Evolutionary conservation across 768 basidiomycete species (phyloP), one percentile per base, ranked within the genome.

Genomic region (Agaricus subrufescens): DNA sequence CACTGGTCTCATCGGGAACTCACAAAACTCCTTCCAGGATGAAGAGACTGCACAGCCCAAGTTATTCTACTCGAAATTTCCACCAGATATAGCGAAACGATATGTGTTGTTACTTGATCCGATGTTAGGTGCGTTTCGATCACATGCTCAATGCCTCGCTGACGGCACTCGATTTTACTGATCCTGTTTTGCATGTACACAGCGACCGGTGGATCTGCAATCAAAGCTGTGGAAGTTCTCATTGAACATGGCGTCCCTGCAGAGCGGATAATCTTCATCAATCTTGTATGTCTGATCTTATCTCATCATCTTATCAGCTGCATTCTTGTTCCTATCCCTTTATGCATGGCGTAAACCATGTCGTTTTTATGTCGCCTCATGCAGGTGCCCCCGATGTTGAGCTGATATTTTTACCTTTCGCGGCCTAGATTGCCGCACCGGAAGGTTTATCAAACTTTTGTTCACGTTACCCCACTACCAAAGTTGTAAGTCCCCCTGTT

Each of bases 141-240:
- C 5, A 6, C 34, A 11, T 34, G 34, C 38, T 2, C 15, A 6
- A 37, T 58, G 54, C 39, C 49, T 39, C 47, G 38, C 31, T 50
- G 45, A 50, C 30, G 27, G 4, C 25, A 60, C 44, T 1, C 23
- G 19, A 43, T 31, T 19, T 14, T 29, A 3, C 34, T 34, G 40
- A 14, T 42, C 12, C 6, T 12, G 12, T 45, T 12, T 5, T 19
- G 12, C n/a, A n/a, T 25, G 26, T 6, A 7, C 5, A 60, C 56
- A 81, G 96, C 96, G 0, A 98, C 96, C 0, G 97, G 97, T 26
- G 97, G 97, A 45, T 98, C 95, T 4, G 96, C 95, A 7, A 94
- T 95, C 71, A 98, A 98, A 68, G 97, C 97, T 0, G 89, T 98
- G 50, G 96, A 98, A 68, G 89, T 98, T 3, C 77, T 98, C 11